These are phyloP conservation scores for Boletus subcaerulescens DNA, from an alignment of 768 basidiomycete species.

Conservation along the genomic window DNA sequence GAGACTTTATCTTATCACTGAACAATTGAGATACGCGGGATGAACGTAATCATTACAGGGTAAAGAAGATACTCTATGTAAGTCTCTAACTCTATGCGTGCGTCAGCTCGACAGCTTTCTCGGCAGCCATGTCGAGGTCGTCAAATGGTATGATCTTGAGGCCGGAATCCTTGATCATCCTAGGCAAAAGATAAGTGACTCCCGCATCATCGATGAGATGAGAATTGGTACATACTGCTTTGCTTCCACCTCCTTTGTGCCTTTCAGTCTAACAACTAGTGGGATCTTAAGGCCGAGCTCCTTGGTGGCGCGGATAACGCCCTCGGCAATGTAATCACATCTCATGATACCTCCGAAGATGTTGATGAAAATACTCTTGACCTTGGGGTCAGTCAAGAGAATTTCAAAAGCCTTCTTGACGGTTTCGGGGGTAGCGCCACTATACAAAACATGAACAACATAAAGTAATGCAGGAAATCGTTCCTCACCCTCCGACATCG, in stretches of 20 bases:
- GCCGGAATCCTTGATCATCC: conserved; percentile 91
- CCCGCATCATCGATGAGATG: neutral
- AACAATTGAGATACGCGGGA: neutral
- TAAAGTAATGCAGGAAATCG: conserved; percentile 12
- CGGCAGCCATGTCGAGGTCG: conserved; percentile 87
- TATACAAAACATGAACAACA: conserved; percentile 27
- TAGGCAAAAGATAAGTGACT: conserved; percentile 31
- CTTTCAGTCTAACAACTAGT: conserved; percentile 91
- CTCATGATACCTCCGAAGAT: conserved; percentile 99
- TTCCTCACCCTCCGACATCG: conserved; percentile 85
- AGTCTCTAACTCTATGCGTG: conserved; percentile 32
- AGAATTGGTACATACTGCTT: conserved; percentile 65
- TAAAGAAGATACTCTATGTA: conserved; percentile 34
- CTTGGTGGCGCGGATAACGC: conserved; percentile 96
- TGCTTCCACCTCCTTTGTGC: conserved; percentile 94
- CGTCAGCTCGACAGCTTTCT: conserved; percentile 72
- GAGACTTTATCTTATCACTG: conserved; percentile 18
- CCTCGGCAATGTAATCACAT: conserved; percentile 97
- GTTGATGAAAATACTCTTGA: conserved; percentile 99
- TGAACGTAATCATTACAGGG: conserved; percentile 12
- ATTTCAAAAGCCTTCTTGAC: conserved; percentile 99
- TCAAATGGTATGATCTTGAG: conserved; percentile 94
- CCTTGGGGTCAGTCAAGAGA: conserved; percentile 82
- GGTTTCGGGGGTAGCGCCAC: conserved; percentile 97
- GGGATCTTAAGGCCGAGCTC: conserved; percentile 85